These are phyloP conservation scores for Phanerochaete carnosa DNA, from an alignment of 768 basidiomycete species.

Conservation along the genomic window DNA sequence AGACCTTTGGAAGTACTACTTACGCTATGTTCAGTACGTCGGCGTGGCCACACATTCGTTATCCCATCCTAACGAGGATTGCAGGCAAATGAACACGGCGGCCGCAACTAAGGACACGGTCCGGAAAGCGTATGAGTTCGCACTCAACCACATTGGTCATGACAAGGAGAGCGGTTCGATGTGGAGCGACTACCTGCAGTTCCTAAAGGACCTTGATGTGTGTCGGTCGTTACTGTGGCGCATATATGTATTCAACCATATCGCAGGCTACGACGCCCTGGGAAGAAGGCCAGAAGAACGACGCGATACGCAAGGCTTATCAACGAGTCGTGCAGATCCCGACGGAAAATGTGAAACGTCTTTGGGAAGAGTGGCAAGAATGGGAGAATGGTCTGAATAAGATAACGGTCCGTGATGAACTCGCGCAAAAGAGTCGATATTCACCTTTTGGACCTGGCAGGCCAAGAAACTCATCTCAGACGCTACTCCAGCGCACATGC, in stretches of 20 bases:
- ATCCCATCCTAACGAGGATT: conserved; percentile 8
- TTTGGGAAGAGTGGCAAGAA: conserved; percentile 92
- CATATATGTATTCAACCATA: not conserved
- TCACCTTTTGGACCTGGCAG: conserved; percentile 29
- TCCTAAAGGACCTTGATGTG: conserved; percentile 78
- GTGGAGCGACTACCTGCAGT: conserved; percentile 93
- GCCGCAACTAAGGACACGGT: conserved; percentile 72
- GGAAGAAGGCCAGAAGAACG: conserved; percentile 97
- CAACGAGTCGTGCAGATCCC: conserved; percentile 94
- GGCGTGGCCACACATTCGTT: not conserved
- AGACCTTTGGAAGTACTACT: conserved; percentile 89
- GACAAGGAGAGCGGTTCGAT: conserved; percentile 92
- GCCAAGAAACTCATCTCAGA: conserved; percentile 96
- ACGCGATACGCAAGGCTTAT: conserved; percentile 85
- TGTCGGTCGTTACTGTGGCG: conserved; percentile 23
- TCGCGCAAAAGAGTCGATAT: not conserved
- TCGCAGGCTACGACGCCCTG: conserved; percentile 73
- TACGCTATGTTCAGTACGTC: conserved; percentile 86
- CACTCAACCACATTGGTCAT: conserved; percentile 82
- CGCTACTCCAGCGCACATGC: conserved; percentile 92
- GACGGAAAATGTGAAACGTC: conserved; percentile 83
- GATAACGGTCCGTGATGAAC: conserved; percentile 4
- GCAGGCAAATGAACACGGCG: conserved; percentile 65
- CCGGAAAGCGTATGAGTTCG: conserved; percentile 90
- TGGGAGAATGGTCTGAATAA: conserved; percentile 90